Conservation (phyloP, 108 stramenopile species). For the Tribonema minus region DNA sequence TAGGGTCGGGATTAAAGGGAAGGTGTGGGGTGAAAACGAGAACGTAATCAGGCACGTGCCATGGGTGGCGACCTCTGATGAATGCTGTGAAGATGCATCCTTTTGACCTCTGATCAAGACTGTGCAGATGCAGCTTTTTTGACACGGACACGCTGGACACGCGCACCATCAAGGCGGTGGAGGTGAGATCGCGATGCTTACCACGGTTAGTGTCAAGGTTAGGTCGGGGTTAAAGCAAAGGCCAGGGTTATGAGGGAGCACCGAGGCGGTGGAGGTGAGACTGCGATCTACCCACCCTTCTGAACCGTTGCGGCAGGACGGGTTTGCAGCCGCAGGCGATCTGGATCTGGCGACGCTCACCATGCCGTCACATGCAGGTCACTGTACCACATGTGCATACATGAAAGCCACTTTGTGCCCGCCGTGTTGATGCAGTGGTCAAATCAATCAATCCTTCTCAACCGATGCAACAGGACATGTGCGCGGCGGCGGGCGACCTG, state of each 20-base stretch:
- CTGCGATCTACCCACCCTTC: not conserved
- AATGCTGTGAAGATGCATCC: no score
- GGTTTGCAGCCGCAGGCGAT: not conserved
- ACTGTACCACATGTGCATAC: no score
- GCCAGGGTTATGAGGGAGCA: not conserved
- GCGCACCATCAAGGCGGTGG: constrained; percentile 65
- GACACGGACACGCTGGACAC: constrained; percentile 74
- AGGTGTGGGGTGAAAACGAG: no score
- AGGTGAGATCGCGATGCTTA: not conserved
- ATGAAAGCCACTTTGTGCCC: no score
- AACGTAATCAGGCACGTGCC: no score
- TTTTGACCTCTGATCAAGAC: no score
- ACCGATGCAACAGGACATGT: constrained; percentile 14
- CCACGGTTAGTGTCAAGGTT: not conserved
- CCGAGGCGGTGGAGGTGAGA: not conserved
- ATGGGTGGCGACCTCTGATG: no score
- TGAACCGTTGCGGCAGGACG: not conserved
- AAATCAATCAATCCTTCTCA: no score
- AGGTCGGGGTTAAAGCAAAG: not conserved
- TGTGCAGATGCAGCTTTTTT: no score
- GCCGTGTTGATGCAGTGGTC: no score
- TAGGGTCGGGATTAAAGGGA: no score
- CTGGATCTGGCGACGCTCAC: not conserved
- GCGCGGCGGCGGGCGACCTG: constrained; percentile 27
- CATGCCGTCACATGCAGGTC: not conserved